Percentiles rank a stretch among this genome's conserved stretches.
These are phyloP conservation scores for Pestalotiopsis sp. DNA, from an alignment of 2,329 filamentous ascomycete species.

Conservation along the genomic window DNA sequence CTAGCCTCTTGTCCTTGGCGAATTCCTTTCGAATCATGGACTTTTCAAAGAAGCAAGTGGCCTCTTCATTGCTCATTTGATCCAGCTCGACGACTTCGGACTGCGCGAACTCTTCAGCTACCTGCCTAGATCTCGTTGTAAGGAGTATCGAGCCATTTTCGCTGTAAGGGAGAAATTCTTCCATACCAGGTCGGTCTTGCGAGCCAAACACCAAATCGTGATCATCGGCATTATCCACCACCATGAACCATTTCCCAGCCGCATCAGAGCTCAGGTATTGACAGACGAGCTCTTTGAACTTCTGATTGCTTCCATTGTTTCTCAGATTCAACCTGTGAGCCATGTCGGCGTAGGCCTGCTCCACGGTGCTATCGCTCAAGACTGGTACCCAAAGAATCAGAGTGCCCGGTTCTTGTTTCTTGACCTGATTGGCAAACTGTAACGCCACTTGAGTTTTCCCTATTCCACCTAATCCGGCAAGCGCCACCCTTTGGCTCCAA, in stretches of 20 bases:
- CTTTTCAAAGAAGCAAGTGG: constrained; percentile 28
- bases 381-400: constrained; percentile 49
- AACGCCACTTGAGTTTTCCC: constrained; percentile 45
- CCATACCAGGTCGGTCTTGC: not conserved
- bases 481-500: constrained; percentile 24
- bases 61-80: constrained; percentile 31
- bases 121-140: constrained; percentile 38
- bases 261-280: constrained; percentile 27
- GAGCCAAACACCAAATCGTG: not conserved
- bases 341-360: constrained; percentile 40
- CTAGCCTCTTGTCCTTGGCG: constrained; percentile 14
- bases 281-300: constrained; percentile 64
- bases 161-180: not conserved
- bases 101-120: constrained; percentile 27
- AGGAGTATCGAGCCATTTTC: constrained; percentile 36
- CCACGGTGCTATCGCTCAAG: constrained; percentile 38
- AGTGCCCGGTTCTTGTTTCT: constrained; percentile 34
- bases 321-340: constrained; percentile 34
- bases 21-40: constrained; percentile 24
- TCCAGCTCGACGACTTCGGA: constrained; percentile 29
- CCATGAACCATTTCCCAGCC: not conserved
- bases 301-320: constrained; percentile 52
- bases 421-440: constrained; percentile 41
- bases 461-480: constrained; percentile 41
- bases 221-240: not conserved